phyloP scores from a whole-genome alignment of 2,329 filamentous ascomycete genomes.

The Monosporascus sp. region DNA sequence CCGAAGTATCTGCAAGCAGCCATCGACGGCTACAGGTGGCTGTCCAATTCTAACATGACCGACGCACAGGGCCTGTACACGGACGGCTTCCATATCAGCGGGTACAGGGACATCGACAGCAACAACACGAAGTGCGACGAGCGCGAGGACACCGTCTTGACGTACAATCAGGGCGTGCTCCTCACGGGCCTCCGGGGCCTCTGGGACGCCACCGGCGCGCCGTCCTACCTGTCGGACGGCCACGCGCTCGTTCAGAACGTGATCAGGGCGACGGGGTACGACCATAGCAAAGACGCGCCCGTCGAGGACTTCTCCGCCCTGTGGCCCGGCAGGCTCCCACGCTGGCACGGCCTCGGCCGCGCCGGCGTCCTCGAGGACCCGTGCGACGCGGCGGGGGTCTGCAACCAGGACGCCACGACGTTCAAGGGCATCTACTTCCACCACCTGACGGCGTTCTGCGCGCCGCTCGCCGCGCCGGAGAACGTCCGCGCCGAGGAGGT shows the following conservation, averaged over 20 bases:
- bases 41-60: constrained; percentile 73
- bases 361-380: constrained; percentile 77
- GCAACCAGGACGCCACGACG: constrained; percentile 78
- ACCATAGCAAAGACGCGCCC: constrained; percentile 35
- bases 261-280: constrained; percentile 74
- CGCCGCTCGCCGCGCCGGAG: constrained; percentile 44
- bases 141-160: constrained; percentile 85
- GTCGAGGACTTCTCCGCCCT: constrained; percentile 33
- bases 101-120: constrained; percentile 51
- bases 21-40: constrained; percentile 74
- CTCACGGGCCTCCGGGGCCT: constrained; percentile 76
- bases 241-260: constrained; percentile 71
- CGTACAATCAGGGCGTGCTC: constrained; percentile 91
- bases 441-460: constrained; percentile 76
- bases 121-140: constrained; percentile 71
- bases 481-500: constrained; percentile 20
- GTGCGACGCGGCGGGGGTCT: constrained; percentile 69
- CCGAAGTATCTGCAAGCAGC: constrained; percentile 67
- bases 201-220: constrained; percentile 71
- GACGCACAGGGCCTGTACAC: constrained; percentile 69
- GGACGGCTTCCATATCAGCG: constrained; percentile 83
- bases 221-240: constrained; percentile 68
- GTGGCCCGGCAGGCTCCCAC: constrained; percentile 34
- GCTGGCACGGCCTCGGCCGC: constrained; percentile 72
- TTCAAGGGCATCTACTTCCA: constrained; percentile 97